Evolutionary conservation across 768 basidiomycete genomes (phyloP), one percentile per base, ranked within the genome.

Genomic region (Tremella mesenterica): DNA sequence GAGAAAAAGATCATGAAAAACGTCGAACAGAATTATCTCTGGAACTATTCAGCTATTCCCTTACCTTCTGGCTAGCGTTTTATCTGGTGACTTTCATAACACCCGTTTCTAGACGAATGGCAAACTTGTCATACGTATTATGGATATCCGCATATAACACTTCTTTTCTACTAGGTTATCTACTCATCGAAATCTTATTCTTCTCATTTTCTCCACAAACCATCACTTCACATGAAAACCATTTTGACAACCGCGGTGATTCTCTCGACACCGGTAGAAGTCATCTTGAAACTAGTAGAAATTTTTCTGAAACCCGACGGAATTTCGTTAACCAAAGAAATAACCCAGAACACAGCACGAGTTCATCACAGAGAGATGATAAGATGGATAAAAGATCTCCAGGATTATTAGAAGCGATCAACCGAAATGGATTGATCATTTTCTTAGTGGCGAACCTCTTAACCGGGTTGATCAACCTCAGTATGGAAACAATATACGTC

Each of bases 101-200:
- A 51, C 67, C 4, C 75, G 75, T 89, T 2, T 85, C 84, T 2
- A 75, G 84, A 41, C 67, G 83, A 53, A 70, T 85, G 69, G 87
- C 84, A 41, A 96, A 97, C 65, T 62, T 89, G 27, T 79, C 86
- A 3, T 97, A 99, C 72, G 82, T 91, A 30, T 72, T 90, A 16
- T 96, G 92, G 90, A 80, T 86, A 7, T 80, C 81, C 0, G 90
- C 88, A 9, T 93, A 81, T 81, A 97, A 96, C 69, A 83, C 84
- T 0, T 79, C 83, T 2, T 90, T 90, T 75, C 75, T 96, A 14
- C 77, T 90, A 4, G 82, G 80, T 12, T 93, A 95, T 74, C 77
- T 91, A 36, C 57, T 83, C 21, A 74, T 95, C 38, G 88, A 96
- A 61, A 78, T 85, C 50, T 62, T 74, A 36, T 85, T 88, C 72